A percentile compares a stretch with the other conserved stretches of the same genome.
Evolutionary conservation across 2,329 filamentous ascomycete species (phyloP).

Genomic region (Trichoderma asperellum): DNA sequence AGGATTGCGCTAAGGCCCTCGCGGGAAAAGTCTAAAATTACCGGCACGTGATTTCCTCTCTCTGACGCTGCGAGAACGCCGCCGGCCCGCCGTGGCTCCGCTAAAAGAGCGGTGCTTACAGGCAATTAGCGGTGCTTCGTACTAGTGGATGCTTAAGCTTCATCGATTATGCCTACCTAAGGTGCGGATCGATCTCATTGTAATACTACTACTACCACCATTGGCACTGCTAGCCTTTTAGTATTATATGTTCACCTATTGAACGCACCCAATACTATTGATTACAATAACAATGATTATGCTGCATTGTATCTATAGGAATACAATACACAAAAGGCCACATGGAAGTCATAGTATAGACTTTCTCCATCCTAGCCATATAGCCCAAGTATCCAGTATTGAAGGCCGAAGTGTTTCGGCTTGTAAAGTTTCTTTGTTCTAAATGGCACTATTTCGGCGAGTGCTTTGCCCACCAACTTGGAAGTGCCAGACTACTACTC

Average conservation of each 20-base stretch:
- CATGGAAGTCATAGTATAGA: not conserved
- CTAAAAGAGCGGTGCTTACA: not conserved
- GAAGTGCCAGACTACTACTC: not conserved
- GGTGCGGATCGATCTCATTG: not conserved
- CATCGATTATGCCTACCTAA: not conserved
- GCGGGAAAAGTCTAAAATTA: constrained; percentile 39
- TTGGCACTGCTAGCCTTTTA: not conserved
- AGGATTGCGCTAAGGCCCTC: constrained; percentile 39
- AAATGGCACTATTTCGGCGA: not conserved
- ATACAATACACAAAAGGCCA: not conserved
- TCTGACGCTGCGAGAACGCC: not conserved
- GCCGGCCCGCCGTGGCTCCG: constrained; percentile 8
- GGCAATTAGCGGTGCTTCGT: not conserved
- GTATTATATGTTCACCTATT: not conserved
- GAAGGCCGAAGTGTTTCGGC: not conserved
- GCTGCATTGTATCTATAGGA: not conserved
- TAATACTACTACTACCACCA: not conserved
- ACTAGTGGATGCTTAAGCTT: not conserved
- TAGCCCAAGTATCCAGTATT: not conserved
- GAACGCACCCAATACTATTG: not conserved
- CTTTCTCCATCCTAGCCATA: not conserved
- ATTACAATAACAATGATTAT: not conserved
- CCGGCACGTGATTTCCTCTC: constrained; percentile 40
- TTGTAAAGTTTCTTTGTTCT: not conserved
- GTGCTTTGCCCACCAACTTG: not conserved